Percentiles rank a stretch among this genome's conserved stretches.
Evolutionary conservation across 371 early-diverging fungal species (phyloP).

Genomic region (Haplosporangium sp.): DNA sequence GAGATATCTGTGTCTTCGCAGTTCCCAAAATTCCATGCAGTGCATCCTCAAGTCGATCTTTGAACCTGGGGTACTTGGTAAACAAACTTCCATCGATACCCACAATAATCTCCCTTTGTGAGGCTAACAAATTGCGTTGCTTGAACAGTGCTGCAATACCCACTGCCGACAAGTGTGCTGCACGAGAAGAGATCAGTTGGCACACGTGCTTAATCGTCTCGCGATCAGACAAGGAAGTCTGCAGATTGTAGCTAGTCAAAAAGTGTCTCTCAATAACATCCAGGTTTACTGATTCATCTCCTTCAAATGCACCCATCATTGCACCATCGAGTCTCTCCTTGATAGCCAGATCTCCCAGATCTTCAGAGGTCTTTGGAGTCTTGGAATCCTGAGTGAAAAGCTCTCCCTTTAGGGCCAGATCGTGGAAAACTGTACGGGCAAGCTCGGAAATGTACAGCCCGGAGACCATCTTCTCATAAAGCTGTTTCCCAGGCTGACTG

Average conservation of each 20-base stretch:
- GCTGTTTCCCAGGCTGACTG: slow-evolving; percentile 70
- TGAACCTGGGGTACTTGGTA: slow-evolving; percentile 76
- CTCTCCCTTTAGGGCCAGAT: slow-evolving; percentile 28
- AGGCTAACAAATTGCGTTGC: slow-evolving; percentile 62
- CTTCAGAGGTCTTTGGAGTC: slow-evolving; percentile 46
- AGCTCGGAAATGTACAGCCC: slow-evolving; percentile 90
- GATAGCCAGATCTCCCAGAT: slow-evolving; percentile 37
- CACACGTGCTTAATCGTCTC: slow-evolving; percentile 68
- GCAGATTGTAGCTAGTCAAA: slow-evolving; percentile 32
- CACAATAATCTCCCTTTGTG: slow-evolving; percentile 65
- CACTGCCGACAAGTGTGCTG: slow-evolving; percentile 73
- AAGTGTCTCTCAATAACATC: slow-evolving; percentile 56
- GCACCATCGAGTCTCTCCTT: slow-evolving; percentile 68
- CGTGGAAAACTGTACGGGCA: slow-evolving; percentile 65
- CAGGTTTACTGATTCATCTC: slow-evolving; percentile 67
- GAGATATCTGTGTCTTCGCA: slow-evolving; percentile 56
- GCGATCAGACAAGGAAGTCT: slow-evolving; percentile 67
- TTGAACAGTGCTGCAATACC: slow-evolving; percentile 74
- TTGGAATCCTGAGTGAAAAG: slow-evolving; percentile 27
- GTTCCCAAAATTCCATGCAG: slow-evolving; percentile 73
- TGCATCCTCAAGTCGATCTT: slow-evolving; percentile 70
- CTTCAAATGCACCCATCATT: slow-evolving; percentile 72
- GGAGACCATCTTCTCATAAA: slow-evolving; percentile 85
- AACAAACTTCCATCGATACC: slow-evolving; percentile 80
- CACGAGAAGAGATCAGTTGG: slow-evolving; percentile 71